These are phyloP conservation scores for Monascus purpureus DNA, from an alignment of 495 filamentous ascomycete species.

Conservation along the genomic window DNA sequence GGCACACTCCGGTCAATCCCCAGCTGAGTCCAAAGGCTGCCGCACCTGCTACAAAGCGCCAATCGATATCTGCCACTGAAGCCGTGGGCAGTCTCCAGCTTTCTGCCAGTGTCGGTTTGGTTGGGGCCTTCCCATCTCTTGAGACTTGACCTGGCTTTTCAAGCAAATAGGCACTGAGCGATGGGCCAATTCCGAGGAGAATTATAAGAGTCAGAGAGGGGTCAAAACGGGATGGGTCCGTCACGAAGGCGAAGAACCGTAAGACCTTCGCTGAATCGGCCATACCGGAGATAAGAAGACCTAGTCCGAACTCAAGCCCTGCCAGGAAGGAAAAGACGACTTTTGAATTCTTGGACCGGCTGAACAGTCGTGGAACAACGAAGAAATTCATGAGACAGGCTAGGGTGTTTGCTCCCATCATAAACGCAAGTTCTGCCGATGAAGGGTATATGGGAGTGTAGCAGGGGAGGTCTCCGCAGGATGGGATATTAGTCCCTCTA, in stretches of 20 bases:
- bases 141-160: slow-evolving; percentile 15
- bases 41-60: slow-evolving; percentile 37
- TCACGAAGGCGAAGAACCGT: slow-evolving; percentile 36
- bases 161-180: slow-evolving; percentile 20
- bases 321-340: slow-evolving; percentile 25
- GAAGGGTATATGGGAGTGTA: slow-evolving; percentile 36
- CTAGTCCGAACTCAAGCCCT: slow-evolving; percentile 40
- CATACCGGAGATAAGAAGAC: slow-evolving; percentile 42
- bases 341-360: slow-evolving; percentile 14
- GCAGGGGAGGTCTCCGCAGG: slow-evolving; percentile 28
- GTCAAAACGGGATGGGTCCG: slow-evolving; percentile 31
- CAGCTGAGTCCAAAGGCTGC: slow-evolving; percentile 40
- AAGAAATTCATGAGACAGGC: slow-evolving; percentile 20
- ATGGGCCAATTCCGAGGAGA: slow-evolving; percentile 36
- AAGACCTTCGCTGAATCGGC: slow-evolving; percentile 38
- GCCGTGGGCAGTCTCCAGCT: slow-evolving; percentile 32
- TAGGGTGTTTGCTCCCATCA: slow-evolving; percentile 16
- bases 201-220: slow-evolving; percentile 38
- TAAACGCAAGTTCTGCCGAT: slow-evolving; percentile 16
- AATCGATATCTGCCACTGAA: slow-evolving; percentile 37
- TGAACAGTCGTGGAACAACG: slow-evolving; percentile 13
- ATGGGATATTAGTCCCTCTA: slow-evolving; percentile 16
- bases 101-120: slow-evolving; percentile 26
- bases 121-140: slow-evolving; percentile 5
- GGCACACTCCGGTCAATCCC: slow-evolving; percentile 42